Percentiles rank a stretch among this genome's conserved stretches.
These are phyloP conservation scores for Aspergillus sp. DNA, from an alignment of 2,329 filamentous ascomycete species.

Conservation along the genomic window DNA sequence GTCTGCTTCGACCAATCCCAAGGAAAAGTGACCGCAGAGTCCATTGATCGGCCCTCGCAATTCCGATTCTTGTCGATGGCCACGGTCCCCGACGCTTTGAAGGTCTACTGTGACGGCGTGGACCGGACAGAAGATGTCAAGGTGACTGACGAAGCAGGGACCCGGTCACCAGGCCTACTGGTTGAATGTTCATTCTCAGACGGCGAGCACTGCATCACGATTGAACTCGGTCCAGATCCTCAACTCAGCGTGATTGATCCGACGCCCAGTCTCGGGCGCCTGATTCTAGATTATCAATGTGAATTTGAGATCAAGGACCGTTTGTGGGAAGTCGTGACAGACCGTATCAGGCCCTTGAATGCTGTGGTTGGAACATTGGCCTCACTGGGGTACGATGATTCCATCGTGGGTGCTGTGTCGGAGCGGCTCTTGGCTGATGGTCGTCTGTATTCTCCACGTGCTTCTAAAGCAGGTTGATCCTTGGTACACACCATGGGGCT, in stretches of 20 bases:
- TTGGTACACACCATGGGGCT: neutral
- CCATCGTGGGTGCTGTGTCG: slow-evolving; percentile 15
- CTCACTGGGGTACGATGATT: slow-evolving; percentile 17
- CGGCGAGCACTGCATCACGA: slow-evolving; percentile 27
- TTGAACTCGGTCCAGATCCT: slow-evolving; percentile 27
- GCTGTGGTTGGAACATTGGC: slow-evolving; percentile 13
- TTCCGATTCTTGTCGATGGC: slow-evolving; percentile 3
- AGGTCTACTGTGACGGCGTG: slow-evolving; percentile 8
- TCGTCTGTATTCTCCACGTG: neutral
- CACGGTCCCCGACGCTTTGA: slow-evolving; percentile 3
- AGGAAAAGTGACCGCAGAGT: slow-evolving; percentile 4
- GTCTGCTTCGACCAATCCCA: slow-evolving; percentile 12
- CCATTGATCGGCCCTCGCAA: neutral
- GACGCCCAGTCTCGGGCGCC: slow-evolving; percentile 8
- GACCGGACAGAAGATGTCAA: slow-evolving; percentile 11
- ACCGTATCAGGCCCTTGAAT: slow-evolving; percentile 7
- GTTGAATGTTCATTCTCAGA: slow-evolving; percentile 8
- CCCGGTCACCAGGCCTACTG: slow-evolving; percentile 9
- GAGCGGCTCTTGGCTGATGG: slow-evolving; percentile 19
- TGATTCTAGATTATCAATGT: slow-evolving; percentile 18
- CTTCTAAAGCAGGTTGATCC: neutral
- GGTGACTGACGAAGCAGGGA: slow-evolving; percentile 8
- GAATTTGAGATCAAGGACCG: slow-evolving; percentile 18
- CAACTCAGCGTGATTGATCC: slow-evolving; percentile 16
- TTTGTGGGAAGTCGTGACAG: slow-evolving; percentile 16